These are phyloP conservation scores for Penicillium sp. DNA, from an alignment of 2,329 filamentous ascomycete species.

Conservation along the genomic window DNA sequence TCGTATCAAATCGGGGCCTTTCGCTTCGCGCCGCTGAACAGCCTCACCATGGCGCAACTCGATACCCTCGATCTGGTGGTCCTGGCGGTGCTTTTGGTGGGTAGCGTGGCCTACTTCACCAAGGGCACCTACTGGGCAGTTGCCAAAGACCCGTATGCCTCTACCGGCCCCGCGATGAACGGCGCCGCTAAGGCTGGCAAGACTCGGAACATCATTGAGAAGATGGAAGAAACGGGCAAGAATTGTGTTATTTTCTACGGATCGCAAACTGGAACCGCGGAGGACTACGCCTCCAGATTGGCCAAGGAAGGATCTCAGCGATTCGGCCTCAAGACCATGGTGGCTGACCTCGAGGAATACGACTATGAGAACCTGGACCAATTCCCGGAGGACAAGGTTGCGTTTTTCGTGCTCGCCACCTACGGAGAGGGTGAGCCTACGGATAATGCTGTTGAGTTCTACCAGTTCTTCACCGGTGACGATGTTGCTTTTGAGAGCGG, in stretches of 20 bases:
- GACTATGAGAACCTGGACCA: conserved; percentile 89
- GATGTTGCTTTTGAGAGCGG: conserved; percentile 71
- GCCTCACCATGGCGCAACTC: conserved; percentile 70
- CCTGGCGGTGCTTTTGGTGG: conserved; percentile 72
- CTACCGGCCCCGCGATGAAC: conserved; percentile 53
- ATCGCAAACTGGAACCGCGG: conserved; percentile 94
- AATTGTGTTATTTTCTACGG: conserved; percentile 98
- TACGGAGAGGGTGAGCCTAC: conserved; percentile 98
- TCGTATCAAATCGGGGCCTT: too few species aligned
- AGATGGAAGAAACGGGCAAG: conserved; percentile 89
- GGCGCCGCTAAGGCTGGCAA: conserved; percentile 67
- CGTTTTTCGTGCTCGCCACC: conserved; percentile 90
- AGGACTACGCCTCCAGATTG: conserved; percentile 92
- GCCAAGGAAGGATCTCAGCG: conserved; percentile 95
- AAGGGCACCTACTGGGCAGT: conserved; percentile 84
- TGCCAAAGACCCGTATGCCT: conserved; percentile 78
- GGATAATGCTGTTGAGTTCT: conserved; percentile 97
- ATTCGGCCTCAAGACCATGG: conserved; percentile 95
- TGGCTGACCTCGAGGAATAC: conserved; percentile 94
- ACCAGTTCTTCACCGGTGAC: conserved; percentile 81
- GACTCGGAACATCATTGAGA: conserved; percentile 86
- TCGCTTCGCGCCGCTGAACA: too few species aligned
- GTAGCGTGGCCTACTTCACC: conserved; percentile 90
- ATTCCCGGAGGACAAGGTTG: conserved; percentile 80
- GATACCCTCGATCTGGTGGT: conserved; percentile 93